Base-by-base conservation (phyloP, 208 protist species). In the Wallacemonas sp. region DNA sequence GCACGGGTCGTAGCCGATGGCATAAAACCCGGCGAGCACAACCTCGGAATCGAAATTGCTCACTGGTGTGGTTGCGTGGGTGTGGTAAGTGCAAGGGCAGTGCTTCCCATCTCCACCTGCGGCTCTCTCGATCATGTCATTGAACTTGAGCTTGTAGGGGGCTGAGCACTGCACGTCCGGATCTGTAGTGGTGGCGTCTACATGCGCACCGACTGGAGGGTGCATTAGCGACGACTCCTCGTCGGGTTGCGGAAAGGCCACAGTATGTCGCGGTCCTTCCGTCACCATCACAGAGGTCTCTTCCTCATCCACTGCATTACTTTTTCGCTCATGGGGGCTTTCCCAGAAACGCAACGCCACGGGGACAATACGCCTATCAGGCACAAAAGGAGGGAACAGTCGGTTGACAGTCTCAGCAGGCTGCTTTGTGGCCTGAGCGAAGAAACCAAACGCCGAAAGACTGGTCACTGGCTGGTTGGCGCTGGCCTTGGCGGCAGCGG, bases 1-100 rank as follows among this genome's bases (percentile, higher is more conserved):
- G 62, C 82, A 93, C 19, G 90, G 90, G 54, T 95, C 86, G 33
- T 92, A 95, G 1, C 77, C 86, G 55, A 95, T 79, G n/a, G 90
- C 86, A 34, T 81, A 92, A 64, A 93, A 95, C 6, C 75, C 84
- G 42, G 46, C 68, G 54, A 90, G 92, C 6, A 95, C 62, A 1
- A 91, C 77, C 61, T 95, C 90, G 46, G 77, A 69, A 49, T 86
- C 61, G 45, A 95, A 95, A 3, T 59, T 62, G 24, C 47, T 33
- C 73, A 80, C 14, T 2, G 66, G 26, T 17, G 63, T 38, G 21
- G 47, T 30, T 1, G 80, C 61, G 62, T 94, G 82, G 68, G 86
- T 91, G 21, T 54, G 24, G 69, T 82, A 91, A 1, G 82, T 60
- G 63, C 82, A 89, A 12, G 56, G 47, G 17, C 33, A 66, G 4